Conservation (phyloP, 495 filamentous ascomycete species). For the Astrocystis sublimbata region DNA sequence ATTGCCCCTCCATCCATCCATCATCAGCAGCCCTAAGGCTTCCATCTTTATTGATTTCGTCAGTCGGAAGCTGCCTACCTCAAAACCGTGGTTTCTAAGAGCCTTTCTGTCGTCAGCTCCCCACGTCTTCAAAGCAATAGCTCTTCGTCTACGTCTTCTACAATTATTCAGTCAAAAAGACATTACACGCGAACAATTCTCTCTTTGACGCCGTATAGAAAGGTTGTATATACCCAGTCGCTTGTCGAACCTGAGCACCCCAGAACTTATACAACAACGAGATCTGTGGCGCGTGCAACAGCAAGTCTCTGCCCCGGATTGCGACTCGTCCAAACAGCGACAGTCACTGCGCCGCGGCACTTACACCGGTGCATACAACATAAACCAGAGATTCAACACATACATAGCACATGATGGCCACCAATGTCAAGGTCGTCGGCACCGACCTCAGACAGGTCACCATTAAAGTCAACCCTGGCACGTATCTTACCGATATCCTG, state of each 20-base stretch:
- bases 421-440: slow-evolving; percentile 86
- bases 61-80: slow-evolving; percentile 24
- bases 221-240: background rate
- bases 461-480: slow-evolving; percentile 82
- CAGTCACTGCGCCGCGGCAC: background rate
- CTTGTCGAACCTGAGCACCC: background rate
- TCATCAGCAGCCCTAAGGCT: slow-evolving; percentile 11
- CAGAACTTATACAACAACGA: background rate
- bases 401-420: slow-evolving; percentile 79
- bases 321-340: background rate
- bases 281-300: background rate
- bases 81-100: no score
- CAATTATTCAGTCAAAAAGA: no score
- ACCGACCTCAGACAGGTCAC: slow-evolving; percentile 67
- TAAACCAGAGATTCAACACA: background rate
- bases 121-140: no score
- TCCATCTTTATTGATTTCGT: slow-evolving; percentile 26
- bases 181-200: no score
- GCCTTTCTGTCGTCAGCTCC: no score
- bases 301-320: background rate
- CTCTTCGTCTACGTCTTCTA: no score
- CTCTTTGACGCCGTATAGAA: background rate
- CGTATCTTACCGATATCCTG: slow-evolving; percentile 76
- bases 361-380: background rate
- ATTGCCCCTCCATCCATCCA: slow-evolving; percentile 11